A percentile compares a stretch with the other conserved stretches of the same genome.
These are phyloP conservation scores for Psilocybe azurescens DNA, from an alignment of 768 basidiomycete genomes.

Conservation along the genomic window DNA sequence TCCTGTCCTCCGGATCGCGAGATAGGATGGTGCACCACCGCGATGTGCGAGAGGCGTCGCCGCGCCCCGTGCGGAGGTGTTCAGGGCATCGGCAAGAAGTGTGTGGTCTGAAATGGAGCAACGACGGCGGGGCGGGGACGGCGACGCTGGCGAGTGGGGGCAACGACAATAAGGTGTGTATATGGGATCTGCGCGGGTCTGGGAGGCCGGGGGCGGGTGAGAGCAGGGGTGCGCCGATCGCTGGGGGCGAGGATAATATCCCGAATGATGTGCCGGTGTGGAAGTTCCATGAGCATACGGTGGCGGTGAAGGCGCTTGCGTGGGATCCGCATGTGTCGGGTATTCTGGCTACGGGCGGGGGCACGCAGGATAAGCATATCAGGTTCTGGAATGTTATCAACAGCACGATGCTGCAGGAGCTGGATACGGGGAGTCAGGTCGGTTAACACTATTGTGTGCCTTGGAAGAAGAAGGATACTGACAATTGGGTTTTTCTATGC, in stretches of 20 bases:
- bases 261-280: constrained; percentile 65
- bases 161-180: constrained; percentile 98
- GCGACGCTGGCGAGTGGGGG: constrained; percentile 90
- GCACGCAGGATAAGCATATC: no score
- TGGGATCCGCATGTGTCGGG: constrained; percentile 97
- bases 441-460: no score
- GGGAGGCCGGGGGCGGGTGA: constrained; percentile 42
- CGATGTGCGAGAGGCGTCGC: constrained; percentile 79
- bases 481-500: no score
- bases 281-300: constrained; percentile 97
- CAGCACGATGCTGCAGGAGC: no score
- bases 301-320: constrained; percentile 96
- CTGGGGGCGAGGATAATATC: constrained; percentile 32
- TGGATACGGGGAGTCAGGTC: no score
- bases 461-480: no score
- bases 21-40: constrained; percentile 92
- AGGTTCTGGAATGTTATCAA: no score
- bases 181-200: constrained; percentile 89
- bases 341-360: no score
- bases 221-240: constrained; percentile 27
- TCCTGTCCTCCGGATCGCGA: constrained; percentile 89
- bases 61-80: constrained; percentile 71
- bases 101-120: constrained; percentile 93
- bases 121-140: constrained; percentile 44
- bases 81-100: constrained; percentile 91